Evolutionary conservation across 371 early-diverging fungal genomes (phyloP), one percentile per base, ranked within the genome.

Genomic region (Saksenaea vasiformis): DNA sequence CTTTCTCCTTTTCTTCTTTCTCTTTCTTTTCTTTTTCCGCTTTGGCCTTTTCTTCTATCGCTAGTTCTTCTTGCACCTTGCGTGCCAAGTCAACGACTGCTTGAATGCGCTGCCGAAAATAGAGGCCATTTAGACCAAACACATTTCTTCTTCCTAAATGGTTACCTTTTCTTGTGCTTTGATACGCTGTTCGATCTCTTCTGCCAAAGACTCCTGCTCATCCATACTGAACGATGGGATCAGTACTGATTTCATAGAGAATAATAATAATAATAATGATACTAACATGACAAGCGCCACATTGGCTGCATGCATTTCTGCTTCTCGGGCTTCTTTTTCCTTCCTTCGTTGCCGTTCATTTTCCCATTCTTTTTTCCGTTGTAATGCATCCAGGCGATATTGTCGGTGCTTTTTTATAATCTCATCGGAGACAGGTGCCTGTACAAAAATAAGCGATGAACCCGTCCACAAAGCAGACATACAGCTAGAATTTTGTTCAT

Each of bases 1-100:
- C 60, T 70, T 61, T 51, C 60, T 78, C 61, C 39, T 66, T 54
- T 38, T 65, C 37, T 22, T 79, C 72, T 4, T 54, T 69, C 54
- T 59, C 66, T 58, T 71, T 68, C 39, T 70, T 61, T 43, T 65
- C 62, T 14, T 69, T 67, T 38, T 63, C 70, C 44, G 64, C 68
- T 56, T 70, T 61, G 37, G 72, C 73, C 43, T 67, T 62, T 54
- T 47, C 22, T 47, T 56, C 26, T 39, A 26, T 56, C 36, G 41
- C 39, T 41, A 51, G 62, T 19, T 74, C 47, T 24, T 65, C 69
- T 34, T 62, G 60, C 15, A 63, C 54, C 34, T 66, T 62, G 26
- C 53, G 63, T 26, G 58, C 60, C 34, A 60, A 55, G 3, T 53
- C 73, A 34, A 67, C 44, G 0, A 56, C 62, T 0, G 64, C 15